phyloP scores from a whole-genome alignment of 108 stramenopile genomes.

The Skeletonema menzelii region DNA sequence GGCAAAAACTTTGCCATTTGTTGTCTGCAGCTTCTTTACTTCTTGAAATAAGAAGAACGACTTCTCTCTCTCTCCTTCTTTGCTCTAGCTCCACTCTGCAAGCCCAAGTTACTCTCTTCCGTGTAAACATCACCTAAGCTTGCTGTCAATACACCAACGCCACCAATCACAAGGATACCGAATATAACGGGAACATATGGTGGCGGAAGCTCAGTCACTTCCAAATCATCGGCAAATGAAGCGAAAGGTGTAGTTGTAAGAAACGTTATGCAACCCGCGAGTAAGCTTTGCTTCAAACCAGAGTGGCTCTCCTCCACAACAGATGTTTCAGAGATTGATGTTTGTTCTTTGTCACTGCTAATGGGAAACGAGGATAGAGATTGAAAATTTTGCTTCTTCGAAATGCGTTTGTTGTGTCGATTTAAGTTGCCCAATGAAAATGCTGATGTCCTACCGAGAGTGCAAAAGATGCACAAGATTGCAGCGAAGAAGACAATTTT shows the following conservation, averaged over 20 bases:
- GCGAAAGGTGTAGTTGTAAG: conserved; percentile 23
- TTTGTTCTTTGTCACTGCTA: not conserved
- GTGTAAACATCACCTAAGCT: conserved; percentile 77
- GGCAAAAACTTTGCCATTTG: not conserved
- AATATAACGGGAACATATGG: conserved; percentile 75
- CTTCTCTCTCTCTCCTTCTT: conserved; percentile 89
- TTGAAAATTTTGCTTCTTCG: not conserved
- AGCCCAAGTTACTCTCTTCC: conserved; percentile 57
- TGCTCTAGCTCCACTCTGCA: conserved; percentile 79
- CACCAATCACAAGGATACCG: conserved; percentile 71
- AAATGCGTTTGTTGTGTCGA: conserved; percentile 1
- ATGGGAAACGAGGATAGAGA: not conserved
- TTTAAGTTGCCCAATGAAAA: conserved; percentile 5
- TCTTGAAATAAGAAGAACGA: conserved; percentile 86
- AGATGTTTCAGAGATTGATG: not conserved
- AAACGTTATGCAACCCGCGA: conserved; percentile 14
- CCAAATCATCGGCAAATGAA: conserved; percentile 47
- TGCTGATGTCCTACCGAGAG: not conserved
- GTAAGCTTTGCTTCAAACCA: conserved; percentile 3
- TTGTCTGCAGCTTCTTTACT: conserved; percentile 16
- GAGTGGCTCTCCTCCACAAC: not conserved
- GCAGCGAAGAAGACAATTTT: not conserved
- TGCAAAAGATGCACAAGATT: conserved; percentile 3
- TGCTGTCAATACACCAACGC: conserved; percentile 74
- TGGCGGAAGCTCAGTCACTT: conserved; percentile 61